Evolutionary conservation across 148 eudicot species (phyloP), one percentile per base, ranked within the genome.

Genomic region (Simmondsia chinensis): DNA sequence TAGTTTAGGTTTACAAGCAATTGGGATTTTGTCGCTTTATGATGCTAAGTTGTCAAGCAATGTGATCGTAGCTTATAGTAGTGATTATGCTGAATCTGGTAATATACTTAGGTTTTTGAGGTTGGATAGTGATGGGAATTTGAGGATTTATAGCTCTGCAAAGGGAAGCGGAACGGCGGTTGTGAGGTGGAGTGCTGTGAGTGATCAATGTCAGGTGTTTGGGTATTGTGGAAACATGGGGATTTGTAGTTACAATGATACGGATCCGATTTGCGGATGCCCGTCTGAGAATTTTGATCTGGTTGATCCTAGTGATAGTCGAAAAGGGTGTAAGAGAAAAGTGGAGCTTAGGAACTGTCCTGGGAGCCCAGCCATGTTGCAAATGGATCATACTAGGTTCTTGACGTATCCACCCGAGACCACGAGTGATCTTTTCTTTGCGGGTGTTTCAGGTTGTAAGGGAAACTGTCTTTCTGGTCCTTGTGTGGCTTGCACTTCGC

Each of bases 151-250:
- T 39, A 75, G 93, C 50, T 63, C 61, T 7, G 31, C 52, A 11
- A 41, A 35, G 13, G 71, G 64, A 2, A 59, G 63, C 52, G 52
- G 63, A 1, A 53, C 25, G 11, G 15, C 18, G 19, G 54, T 24
- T 16, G 65, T 33, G 18, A 55, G 67, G 17, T 86, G 96, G 96
- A 61, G 75, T 20, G 93, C 76, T 23, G 75, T 86, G 5, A 44
- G 66, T 62, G 79, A 82, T 54, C 87, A 76, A 27, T 86, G 96
- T 57, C 48, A 60, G 42, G 83, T 86, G 44, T 82, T 52, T 48
- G 93, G 93, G 8, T 86, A 56, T 20, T 86, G 96, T 66, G 96
- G 96, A 16, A 70, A 82, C 38, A 35, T 70, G 27, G 96, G 96
- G 9, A 63, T 86, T 23, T 86, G 96, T 29, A 73, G 77, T 33